Evolutionary conservation across 805 yeast species (phyloP), one percentile per base, ranked within the genome.

Genomic region (Yamadazyma philogaea): DNA sequence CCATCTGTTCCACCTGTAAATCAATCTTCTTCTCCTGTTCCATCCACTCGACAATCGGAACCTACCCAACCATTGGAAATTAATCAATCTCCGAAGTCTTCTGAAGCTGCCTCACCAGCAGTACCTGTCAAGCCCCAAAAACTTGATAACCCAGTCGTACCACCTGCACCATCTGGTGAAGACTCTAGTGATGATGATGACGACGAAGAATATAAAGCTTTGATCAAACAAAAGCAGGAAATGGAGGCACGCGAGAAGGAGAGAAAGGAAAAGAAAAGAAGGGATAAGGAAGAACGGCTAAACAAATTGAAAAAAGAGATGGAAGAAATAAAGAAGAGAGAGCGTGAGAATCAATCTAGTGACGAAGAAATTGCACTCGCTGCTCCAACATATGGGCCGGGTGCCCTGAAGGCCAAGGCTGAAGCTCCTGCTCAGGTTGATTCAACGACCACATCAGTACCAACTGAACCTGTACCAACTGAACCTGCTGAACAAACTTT

Each of bases 291-390:
- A 47, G 83, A 77, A 10, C 68, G 81, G 48, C 53, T 79, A 42
- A 84, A 82, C 2, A 71, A 73, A 47, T 60, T 82, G 40, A 79
- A 74, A 51, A 73, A 69, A 46, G 84, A 81, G 54, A 75, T 82
- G 74, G 82, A 73, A 31, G 79, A 72, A 7, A 64, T 77, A 45
- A 64, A 74, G 51, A 63, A 59, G 39, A 57, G 56, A 40, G 61
- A 64, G 34, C 43, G 39, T 6, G 74, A 70, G 6, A 52, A 43
- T 2, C 40, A 36, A 27, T 46, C 52, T 12, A 43, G 46, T 37
- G 45, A 44, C 28, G 54, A 48, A 19, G 48, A 37, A 10, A 48
- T 34, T 14, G 45, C 43, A 10, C 37, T 41, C 15, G 45, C 43
- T 17, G 41, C 33, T 6, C 54, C 59, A 22, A 48, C 64, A 12